Conservation (phyloP, 2,329 filamentous ascomycete species). For the Metarhizium album region DNA sequence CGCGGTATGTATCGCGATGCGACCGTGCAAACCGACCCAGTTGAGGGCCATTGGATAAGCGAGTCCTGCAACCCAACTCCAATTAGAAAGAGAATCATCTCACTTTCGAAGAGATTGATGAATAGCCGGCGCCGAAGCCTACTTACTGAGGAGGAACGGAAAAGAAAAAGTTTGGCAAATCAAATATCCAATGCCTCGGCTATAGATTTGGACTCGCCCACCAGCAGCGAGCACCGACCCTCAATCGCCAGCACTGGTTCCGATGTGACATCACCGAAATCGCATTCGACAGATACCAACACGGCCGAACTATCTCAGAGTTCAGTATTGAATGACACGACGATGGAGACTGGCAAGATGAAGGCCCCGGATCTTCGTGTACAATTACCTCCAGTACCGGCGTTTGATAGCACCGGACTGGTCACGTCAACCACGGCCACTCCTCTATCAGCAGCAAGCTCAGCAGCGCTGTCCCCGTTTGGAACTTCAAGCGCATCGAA, state of each 20-base stretch:
- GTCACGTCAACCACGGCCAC: constrained; percentile 22
- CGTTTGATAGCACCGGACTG: constrained; percentile 32
- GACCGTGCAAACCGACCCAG: constrained; percentile 43
- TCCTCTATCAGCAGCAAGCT: constrained; percentile 34
- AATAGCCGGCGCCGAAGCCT: constrained; percentile 35
- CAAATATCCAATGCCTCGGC: constrained; percentile 19
- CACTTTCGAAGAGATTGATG: constrained; percentile 41
- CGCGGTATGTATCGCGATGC: constrained; percentile 38
- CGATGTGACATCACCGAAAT: constrained; percentile 15
- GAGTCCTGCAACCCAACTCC: constrained; percentile 23
- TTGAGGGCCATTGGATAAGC: constrained; percentile 43
- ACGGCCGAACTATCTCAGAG: constrained; percentile 21
- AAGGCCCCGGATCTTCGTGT: constrained; percentile 39
- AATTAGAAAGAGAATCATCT: constrained; percentile 38
- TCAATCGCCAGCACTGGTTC: constrained; percentile 10
- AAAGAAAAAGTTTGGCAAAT: constrained; percentile 14
- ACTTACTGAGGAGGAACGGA: constrained; percentile 28
- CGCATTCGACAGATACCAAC: constrained; percentile 14
- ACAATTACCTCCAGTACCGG: constrained; percentile 45
- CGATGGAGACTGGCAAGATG: constrained; percentile 15
- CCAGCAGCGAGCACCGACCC: constrained; percentile 18
- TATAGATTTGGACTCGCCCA: constrained; percentile 31
- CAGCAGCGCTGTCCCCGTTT: constrained; percentile 40
- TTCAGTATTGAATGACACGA: constrained; percentile 7
- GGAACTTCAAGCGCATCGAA: constrained; percentile 24